Evolutionary conservation across 2,329 filamentous ascomycete species (phyloP), one percentile per base, ranked within the genome.

Genomic region (Colletotrichum sp.): DNA sequence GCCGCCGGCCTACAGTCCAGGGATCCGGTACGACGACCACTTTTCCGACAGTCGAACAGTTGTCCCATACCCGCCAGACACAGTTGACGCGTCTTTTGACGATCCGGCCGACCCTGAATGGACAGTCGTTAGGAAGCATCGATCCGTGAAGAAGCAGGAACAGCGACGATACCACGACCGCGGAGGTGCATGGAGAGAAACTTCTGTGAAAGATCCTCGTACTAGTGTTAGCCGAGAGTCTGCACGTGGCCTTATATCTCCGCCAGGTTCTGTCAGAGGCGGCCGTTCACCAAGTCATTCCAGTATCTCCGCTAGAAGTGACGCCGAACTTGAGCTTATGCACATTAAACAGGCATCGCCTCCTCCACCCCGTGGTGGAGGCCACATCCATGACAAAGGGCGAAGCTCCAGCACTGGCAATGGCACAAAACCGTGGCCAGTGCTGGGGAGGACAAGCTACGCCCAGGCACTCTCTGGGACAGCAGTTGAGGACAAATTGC

Each of bases 101-200:
- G 55, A 68, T 7, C 15, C 18, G n/a, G 48, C 57, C n/a, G 73
- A 48, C 8, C 8, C 60, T 78, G 76, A 85, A 74, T 76, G 83
- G 69, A 78, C 82, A 79, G 73, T 80, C 60, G 80, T 83, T 21
- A 79, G 81, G 8, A 79, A 81, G 12, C 87, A 89, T 78, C 82
- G 87, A 15, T 87, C 86, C 2, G 82, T 88, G 43, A 85, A 82
- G 75, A 83, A 82, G 69, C 81, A 84, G 36, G 82, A 86, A 65
- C 80, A 80, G 24, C 82, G 83, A 58, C 84, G 86, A 18, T 88
- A 89, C 66, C 85, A 82, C 64, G 87, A 89, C 72, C 84, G 82
- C 15, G 85, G 84, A 13, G 87, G 88, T 6, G 82, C 88, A 5
- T 89, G 85, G 85, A 83, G 88, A 75, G 84, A 86, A 7, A 78